Conservation (phyloP, 2,329 filamentous ascomycete species). For the Ascochyta fabae region DNA sequence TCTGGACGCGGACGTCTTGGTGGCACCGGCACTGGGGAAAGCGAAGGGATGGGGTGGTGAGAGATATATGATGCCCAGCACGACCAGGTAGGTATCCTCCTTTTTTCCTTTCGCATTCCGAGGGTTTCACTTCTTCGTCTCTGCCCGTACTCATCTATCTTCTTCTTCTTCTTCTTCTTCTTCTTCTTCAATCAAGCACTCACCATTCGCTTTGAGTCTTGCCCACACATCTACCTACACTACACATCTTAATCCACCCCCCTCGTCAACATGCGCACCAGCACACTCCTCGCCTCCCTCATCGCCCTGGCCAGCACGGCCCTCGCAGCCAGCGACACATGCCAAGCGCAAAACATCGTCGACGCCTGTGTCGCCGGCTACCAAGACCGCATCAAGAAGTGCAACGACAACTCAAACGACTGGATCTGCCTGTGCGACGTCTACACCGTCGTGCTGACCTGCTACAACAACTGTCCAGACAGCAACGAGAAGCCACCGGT, state of each 20-base stretch:
- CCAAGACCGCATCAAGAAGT: too few species aligned
- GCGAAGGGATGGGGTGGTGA: neutral
- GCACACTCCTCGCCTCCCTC: conserved; percentile 36
- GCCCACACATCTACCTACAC: neutral
- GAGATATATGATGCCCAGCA: neutral
- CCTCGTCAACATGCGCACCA: conserved; percentile 43
- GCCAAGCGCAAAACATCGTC: conserved; percentile 55
- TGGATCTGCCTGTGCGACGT: conserved; percentile 65
- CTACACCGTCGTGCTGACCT: conserved; percentile 61
- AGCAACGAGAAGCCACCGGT: conserved; percentile 47
- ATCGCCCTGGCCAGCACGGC: conserved; percentile 39
- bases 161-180: neutral
- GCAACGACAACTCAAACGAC: conserved; percentile 49
- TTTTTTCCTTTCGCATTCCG: neutral
- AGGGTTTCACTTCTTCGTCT: neutral
- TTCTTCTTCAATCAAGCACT: neutral
- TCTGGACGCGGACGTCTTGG: neutral
- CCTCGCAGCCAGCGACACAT: conserved; percentile 47
- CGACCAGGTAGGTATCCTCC: neutral
- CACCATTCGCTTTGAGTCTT: conserved; percentile 35
- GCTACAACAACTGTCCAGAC: conserved; percentile 69
- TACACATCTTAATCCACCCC: neutral
- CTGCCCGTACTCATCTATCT: neutral
- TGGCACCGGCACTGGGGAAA: neutral
- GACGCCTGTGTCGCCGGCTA: conserved; percentile 52